phyloP scores from a whole-genome alignment of 192 early-diverging fungal species.

The Coemansia sp. region DNA sequence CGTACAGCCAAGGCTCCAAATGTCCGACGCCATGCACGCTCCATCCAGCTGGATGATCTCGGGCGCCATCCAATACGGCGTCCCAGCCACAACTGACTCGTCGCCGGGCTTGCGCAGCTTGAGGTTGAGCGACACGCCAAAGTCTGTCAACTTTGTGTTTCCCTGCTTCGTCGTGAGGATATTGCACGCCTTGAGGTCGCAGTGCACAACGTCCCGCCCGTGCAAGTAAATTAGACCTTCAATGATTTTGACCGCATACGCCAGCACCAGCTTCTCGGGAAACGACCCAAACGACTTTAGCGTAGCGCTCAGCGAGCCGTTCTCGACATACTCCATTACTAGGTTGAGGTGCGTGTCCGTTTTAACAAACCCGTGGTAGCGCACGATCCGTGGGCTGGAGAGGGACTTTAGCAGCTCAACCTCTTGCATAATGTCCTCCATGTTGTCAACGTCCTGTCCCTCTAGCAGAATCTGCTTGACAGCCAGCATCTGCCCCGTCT shows the following conservation, averaged over 20 bases:
- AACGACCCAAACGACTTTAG: conserved; percentile 89
- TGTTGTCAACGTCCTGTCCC: conserved; percentile 64
- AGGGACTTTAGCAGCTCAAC: conserved; percentile 87
- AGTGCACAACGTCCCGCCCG: conserved; percentile 86
- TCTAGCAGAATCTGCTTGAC: conserved; percentile 85
- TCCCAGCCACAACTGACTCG: conserved; percentile 81
- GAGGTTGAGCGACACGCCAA: conserved; percentile 93
- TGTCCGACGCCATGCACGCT: conserved; percentile 87
- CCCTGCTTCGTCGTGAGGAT: conserved; percentile 96
- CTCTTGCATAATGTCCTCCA: conserved; percentile 84
- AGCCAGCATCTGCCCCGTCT: conserved; percentile 82
- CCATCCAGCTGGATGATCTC: conserved; percentile 93
- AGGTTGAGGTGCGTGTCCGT: conserved; percentile 76
- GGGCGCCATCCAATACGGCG: conserved; percentile 89
- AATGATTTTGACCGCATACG: conserved; percentile 87
- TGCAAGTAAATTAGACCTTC: conserved; percentile 92
- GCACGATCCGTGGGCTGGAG: conserved; percentile 81
- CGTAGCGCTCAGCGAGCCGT: conserved; percentile 87
- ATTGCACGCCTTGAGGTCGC: conserved; percentile 97
- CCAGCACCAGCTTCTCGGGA: conserved; percentile 85
- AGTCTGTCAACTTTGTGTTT: conserved; percentile 94
- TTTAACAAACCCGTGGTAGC: conserved; percentile 81
- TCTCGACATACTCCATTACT: conserved; percentile 90
- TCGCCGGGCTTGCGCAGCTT: conserved; percentile 66
- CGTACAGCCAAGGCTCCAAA: conserved; percentile 97